Conservation (phyloP, 73 alveolate genomes). For the Symbiodinium pilosum region DNA sequence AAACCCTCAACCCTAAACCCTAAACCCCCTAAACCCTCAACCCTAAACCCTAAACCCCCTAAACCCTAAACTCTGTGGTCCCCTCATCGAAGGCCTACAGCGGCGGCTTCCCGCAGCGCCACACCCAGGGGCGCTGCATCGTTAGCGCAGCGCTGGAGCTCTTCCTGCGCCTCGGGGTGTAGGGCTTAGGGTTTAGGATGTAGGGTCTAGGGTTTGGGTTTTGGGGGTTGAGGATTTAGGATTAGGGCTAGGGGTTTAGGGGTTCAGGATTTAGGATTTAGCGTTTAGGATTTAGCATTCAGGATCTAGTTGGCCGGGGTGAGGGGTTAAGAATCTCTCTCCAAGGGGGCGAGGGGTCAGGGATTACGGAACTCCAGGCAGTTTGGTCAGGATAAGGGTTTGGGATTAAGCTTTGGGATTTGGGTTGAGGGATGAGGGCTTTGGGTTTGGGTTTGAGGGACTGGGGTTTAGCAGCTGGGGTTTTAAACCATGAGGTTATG, state of each 20-base stretch:
- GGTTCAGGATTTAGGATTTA: background rate
- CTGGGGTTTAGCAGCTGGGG: too few relatives aligned
- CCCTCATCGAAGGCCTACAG: background rate
- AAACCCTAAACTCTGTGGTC: too few relatives aligned
- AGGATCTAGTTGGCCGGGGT: background rate
- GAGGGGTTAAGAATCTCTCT: too few relatives aligned
- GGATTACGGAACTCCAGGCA: background rate
- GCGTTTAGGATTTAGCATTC: background rate
- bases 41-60: background rate
- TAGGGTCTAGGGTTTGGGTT: background rate
- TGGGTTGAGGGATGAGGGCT: too few relatives aligned
- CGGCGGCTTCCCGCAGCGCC: constrained; percentile 63
- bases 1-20: background rate
- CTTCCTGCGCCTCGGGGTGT: constrained; percentile 28
- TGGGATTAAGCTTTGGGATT: background rate
- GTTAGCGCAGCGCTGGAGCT: background rate
- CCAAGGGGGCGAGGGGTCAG: background rate
- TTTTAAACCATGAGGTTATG: too few relatives aligned
- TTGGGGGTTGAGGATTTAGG: background rate
- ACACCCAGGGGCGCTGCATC: constrained; percentile 33
- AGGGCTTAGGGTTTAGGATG: background rate
- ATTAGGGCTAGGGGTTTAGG: background rate
- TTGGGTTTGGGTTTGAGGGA: too few relatives aligned
- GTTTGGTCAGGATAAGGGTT: background rate
- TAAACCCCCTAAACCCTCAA: background rate